Percentiles rank a stretch among this genome's conserved stretches.
These are phyloP conservation scores for Tetraselmis chui DNA, from an alignment of 139 green algal species.

Conservation along the genomic window DNA sequence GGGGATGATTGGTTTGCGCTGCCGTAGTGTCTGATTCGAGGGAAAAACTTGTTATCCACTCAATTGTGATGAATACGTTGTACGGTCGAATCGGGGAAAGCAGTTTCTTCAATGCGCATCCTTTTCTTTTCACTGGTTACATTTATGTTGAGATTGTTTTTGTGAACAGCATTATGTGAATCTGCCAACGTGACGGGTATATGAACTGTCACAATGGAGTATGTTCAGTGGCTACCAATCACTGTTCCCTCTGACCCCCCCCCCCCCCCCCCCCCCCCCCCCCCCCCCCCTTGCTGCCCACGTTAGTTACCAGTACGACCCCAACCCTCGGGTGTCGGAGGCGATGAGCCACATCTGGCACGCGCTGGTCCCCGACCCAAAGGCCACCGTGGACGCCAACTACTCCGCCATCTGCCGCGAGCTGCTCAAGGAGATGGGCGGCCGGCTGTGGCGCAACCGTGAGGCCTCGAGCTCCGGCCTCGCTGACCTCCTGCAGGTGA, in stretches of 20 bases:
- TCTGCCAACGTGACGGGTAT: not conserved
- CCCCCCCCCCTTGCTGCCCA: not conserved
- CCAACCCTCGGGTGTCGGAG: constrained; percentile 70
- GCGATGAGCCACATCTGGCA: constrained; percentile 15
- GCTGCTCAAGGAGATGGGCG: constrained; percentile 61
- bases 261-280: not conserved
- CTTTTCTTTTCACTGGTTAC: too few species aligned
- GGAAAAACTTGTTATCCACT: too few species aligned
- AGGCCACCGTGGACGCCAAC: not conserved
- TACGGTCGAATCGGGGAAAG: too few species aligned
- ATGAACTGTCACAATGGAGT: not conserved
- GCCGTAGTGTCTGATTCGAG: too few species aligned
- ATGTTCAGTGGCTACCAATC: not conserved
- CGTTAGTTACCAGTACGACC: constrained; percentile 62
- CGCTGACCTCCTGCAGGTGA: constrained; percentile 69
- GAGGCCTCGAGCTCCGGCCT: constrained; percentile 63
- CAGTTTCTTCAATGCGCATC: too few species aligned
- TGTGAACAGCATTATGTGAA: too few species aligned
- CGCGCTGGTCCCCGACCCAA: not conserved
- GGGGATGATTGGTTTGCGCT: too few species aligned
- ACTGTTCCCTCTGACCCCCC: too few species aligned
- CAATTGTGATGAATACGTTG: too few species aligned
- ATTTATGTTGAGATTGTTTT: too few species aligned
- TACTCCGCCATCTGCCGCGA: not conserved
- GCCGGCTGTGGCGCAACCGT: constrained; percentile 73